A percentile compares a stretch with the other conserved stretches of the same genome.
phyloP scores from a whole-genome alignment of 768 basidiomycete species.

The Lentinula lateritia region DNA sequence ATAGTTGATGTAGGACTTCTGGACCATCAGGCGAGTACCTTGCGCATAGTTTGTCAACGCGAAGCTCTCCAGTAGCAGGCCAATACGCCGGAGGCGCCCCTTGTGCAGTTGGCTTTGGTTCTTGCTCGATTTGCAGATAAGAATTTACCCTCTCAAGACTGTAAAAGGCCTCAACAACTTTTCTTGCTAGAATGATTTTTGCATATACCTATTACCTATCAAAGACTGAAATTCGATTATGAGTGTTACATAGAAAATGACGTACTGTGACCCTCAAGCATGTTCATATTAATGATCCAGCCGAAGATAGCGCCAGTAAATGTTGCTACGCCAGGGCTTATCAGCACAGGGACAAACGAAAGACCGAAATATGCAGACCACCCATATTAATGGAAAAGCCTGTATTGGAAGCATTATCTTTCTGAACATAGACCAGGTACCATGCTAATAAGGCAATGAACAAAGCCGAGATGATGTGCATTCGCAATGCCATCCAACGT shows the following conservation, averaged over 20 bases:
- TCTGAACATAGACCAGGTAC: slow-evolving; percentile 26
- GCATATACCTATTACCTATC: slow-evolving; percentile 10
- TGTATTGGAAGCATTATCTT: slow-evolving; percentile 22
- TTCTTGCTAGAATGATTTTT: slow-evolving; percentile 10
- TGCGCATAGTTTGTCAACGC: slow-evolving; percentile 38
- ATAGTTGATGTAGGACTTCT: slow-evolving; percentile 36
- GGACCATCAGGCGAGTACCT: slow-evolving; percentile 36
- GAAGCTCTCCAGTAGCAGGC: slow-evolving; percentile 41
- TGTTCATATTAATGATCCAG: slow-evolving; percentile 5
- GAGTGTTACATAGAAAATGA: not conserved
- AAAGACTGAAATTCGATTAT: not conserved
- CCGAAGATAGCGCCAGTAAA: slow-evolving; percentile 14
- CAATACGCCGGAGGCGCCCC: slow-evolving; percentile 49
- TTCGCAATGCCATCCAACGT: slow-evolving; percentile 25
- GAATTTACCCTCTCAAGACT: slow-evolving; percentile 34
- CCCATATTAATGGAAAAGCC: slow-evolving; percentile 37
- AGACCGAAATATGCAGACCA: slow-evolving; percentile 12
- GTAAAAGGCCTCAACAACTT: not conserved
- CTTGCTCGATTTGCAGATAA: slow-evolving; percentile 44
- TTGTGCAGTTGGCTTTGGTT: slow-evolving; percentile 25
- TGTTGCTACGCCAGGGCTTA: slow-evolving; percentile 13
- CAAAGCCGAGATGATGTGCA: slow-evolving; percentile 37
- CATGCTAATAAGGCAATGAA: slow-evolving; percentile 36
- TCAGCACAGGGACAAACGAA: not conserved
- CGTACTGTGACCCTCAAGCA: slow-evolving; percentile 9